Conservation (phyloP, 1,139 yeast species). For the Candida tetrigidarum region DNA sequence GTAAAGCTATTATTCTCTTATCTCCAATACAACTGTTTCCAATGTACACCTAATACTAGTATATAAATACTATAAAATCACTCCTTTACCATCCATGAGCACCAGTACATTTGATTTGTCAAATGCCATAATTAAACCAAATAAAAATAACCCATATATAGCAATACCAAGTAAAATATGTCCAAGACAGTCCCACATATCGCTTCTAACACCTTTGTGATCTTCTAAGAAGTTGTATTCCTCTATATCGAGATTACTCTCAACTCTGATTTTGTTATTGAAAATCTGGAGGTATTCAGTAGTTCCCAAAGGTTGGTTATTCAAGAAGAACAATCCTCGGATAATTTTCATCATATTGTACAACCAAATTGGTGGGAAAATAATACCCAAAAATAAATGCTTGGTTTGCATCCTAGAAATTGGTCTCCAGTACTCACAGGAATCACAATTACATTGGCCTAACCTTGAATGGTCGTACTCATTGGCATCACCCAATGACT, state of each 20-base stretch:
- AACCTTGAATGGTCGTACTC: background rate
- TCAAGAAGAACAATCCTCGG: constrained; percentile 13
- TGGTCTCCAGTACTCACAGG: constrained; percentile 18
- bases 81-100: background rate
- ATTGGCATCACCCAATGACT: background rate
- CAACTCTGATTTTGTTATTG: constrained; percentile 3
- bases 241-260: constrained; percentile 1
- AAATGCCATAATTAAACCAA: constrained; percentile 8
- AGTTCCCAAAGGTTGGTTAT: constrained; percentile 15
- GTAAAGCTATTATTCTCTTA: no score
- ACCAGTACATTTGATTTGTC: constrained; percentile 3
- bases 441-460: constrained; percentile 17
- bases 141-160: constrained; percentile 14
- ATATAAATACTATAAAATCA: background rate
- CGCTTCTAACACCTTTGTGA: constrained; percentile 12
- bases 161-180: constrained; percentile 17
- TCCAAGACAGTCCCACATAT: constrained; percentile 15
- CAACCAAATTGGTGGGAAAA: constrained; percentile 30
- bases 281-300: constrained; percentile 17
- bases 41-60: no score
- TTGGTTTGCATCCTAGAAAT: constrained; percentile 5
- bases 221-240: constrained; percentile 7
- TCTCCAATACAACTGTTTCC: no score
- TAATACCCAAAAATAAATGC: constrained; percentile 22
- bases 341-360: constrained; percentile 14